Conservation (phyloP, 345 rosid species). For the Eutrema heterophyllum region DNA sequence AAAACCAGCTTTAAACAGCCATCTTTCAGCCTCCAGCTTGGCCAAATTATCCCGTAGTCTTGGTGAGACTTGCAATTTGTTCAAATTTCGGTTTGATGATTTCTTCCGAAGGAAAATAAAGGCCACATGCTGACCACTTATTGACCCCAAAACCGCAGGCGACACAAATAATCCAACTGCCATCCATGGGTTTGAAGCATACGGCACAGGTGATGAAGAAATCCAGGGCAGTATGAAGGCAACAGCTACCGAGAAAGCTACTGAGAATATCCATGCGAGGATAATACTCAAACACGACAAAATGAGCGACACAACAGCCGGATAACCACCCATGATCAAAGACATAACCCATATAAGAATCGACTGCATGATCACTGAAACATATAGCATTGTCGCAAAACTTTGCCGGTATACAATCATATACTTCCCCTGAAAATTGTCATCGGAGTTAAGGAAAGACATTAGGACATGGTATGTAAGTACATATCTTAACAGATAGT, state of each 20-base stretch:
- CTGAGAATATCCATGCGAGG: slow-evolving; percentile 66
- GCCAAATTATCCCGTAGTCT: slow-evolving; percentile 43
- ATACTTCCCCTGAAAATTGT: slow-evolving; percentile 64
- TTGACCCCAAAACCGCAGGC: slow-evolving; percentile 86
- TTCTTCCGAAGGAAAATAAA: slow-evolving; percentile 49
- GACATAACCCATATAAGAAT: slow-evolving; percentile 77
- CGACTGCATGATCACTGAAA: slow-evolving; percentile 81
- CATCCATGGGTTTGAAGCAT: slow-evolving; percentile 77
- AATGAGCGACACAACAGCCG: slow-evolving; percentile 57
- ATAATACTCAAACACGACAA: slow-evolving; percentile 65
- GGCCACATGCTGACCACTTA: slow-evolving; percentile 83
- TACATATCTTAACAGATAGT: not conserved
- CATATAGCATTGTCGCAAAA: slow-evolving; percentile 67
- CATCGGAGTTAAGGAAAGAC: slow-evolving; percentile 5
- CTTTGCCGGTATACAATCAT: slow-evolving; percentile 66
- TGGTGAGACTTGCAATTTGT: slow-evolving; percentile 47
- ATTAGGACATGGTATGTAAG: not conserved
- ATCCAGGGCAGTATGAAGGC: slow-evolving; percentile 72
- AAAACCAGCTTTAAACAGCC: slow-evolving; percentile 86
- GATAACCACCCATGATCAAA: slow-evolving; percentile 83
- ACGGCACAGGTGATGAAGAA: slow-evolving; percentile 76
- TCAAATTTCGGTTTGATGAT: slow-evolving; percentile 44
- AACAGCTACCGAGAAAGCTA: slow-evolving; percentile 57
- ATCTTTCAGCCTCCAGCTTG: slow-evolving; percentile 90
- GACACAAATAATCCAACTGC: slow-evolving; percentile 77